Evolutionary conservation across 805 yeast species (phyloP), one percentile per base, ranked within the genome.

Genomic region (Clavispora asparagi): DNA sequence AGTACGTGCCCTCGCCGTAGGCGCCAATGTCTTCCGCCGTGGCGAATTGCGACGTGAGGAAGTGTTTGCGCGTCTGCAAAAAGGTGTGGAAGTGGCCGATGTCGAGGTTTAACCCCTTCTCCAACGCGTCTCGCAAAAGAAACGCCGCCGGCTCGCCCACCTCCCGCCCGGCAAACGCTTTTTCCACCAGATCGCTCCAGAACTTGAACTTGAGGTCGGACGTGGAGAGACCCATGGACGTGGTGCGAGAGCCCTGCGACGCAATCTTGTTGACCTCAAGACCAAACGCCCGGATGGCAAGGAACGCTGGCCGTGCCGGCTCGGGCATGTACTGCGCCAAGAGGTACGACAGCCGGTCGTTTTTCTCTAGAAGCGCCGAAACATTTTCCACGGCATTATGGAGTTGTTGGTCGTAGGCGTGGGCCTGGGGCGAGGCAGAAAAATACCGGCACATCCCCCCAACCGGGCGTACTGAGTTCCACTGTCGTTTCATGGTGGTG

Each of bases 1-100:
- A 84, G 54, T 76, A 76, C 0, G 85, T 78, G 0, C 92, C 94
- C 63, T 88, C 95, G 1, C 95, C 95, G 56, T 77, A 83, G 1
- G 87, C 76, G 42, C 90, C 85, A 50, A 88, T 72, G 37, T 77
- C 79, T 38, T 83, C 82, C 2, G 77, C 57, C 7, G 70, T 67
- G 10, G 72, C 64, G 42, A 83, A 75, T 28, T 73, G 67, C 8
- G 70, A 71, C 38, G 72, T 71, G 25, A 81, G 61, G 56, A 81
- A 82, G 43, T 75, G 71, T 43, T 76, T 73, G 43, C 85, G 73
- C 4, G 87, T 76, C 44, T 77, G 78, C 12, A 87, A 60, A 60
- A 83, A 76, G 51, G 80, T 83, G 40, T 77, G 73, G 55, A 88
- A 74, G 61, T 76, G 75, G 3, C 74, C 59, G 29, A 78, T 59